Percentiles rank a stretch among this genome's conserved stretches.
Evolutionary conservation across 2,329 filamentous ascomycete species (phyloP).

Genomic region (Arthrobotrys iridis): DNA sequence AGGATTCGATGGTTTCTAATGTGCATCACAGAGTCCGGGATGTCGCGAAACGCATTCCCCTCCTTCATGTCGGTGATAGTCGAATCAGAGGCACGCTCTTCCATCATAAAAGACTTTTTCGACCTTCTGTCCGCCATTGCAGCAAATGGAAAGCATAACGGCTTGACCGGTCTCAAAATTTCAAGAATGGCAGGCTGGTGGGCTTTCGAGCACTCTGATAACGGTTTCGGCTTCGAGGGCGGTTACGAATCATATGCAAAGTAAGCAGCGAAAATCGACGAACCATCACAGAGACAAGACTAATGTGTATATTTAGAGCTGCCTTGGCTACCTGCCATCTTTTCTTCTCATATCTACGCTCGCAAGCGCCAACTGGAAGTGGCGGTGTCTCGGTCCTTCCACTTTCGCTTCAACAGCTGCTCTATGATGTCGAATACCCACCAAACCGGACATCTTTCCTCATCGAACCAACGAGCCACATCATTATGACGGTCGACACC

Average conservation of each 20-base stretch:
- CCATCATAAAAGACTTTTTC: constrained; percentile 96
- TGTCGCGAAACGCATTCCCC: constrained; percentile 91
- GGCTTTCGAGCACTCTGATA: constrained; percentile 92
- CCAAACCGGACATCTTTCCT: constrained; percentile 80
- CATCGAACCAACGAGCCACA: constrained; percentile 82
- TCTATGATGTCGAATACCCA: constrained; percentile 93
- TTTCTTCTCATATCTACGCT: constrained; percentile 96
- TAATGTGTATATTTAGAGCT: constrained; percentile 68
- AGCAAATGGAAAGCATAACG: constrained; percentile 91
- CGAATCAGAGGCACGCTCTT: constrained; percentile 82
- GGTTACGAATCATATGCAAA: constrained; percentile 89
- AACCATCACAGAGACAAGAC: background rate
- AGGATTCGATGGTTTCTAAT: constrained; percentile 28
- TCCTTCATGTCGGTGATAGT: constrained; percentile 96
- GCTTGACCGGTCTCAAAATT: constrained; percentile 89
- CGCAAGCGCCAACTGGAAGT: constrained; percentile 78
- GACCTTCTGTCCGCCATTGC: constrained; percentile 90
- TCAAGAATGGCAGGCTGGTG: constrained; percentile 98
- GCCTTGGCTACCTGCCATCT: constrained; percentile 96
- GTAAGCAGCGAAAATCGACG: constrained; percentile 65
- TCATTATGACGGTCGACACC: constrained; percentile 95
- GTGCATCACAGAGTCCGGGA: constrained; percentile 76
- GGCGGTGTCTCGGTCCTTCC: constrained; percentile 85
- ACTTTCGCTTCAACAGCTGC: constrained; percentile 86
- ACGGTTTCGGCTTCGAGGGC: constrained; percentile 89